Evolutionary conservation across 805 yeast genomes (phyloP), one percentile per base, ranked within the genome.

Genomic region (Lachancea cidri): DNA sequence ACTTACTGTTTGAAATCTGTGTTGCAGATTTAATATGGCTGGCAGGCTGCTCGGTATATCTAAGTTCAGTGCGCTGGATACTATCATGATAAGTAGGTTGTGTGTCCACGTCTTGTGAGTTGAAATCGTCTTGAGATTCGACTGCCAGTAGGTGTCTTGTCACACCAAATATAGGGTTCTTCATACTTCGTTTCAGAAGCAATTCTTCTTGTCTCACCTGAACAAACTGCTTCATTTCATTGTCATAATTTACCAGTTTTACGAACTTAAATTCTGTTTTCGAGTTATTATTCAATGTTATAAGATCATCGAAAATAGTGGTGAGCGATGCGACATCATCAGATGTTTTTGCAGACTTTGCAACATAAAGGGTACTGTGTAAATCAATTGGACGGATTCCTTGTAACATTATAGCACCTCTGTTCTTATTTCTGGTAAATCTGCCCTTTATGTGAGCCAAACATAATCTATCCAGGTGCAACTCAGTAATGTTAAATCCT

Each of bases 221-320:
- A 18, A 50, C 39, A 19, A 44, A 46, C 15, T 43, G 37, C 4
- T 20, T 33, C 16, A 55, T 41, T 8, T 43, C 42, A 11, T 22
- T 39, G 24, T 43, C 42, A 20, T 44, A 50, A 31, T 46, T 41
- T 6, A 16, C 39, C 33, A 55, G 32, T 24, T 48, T 49, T 1
- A 46, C 51, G 40, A 55, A 54, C 31, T 51, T 46, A 35, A 55
- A 55, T n/a, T 33, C 36, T 18, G 42, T 40, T 7, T 37, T 41
- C 4, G 44, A 19, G 14, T 41, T 41, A 9, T 36, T 29, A 31
- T 54, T 49, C 44, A 51, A 39, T 17, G 14, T 33, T 4, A 53
- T 44, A 22, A 55, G 43, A 39, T 49, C 49, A 17, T 54, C 46
- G 29, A 55, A 47, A 9, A 48, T 54, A 7, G 39, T 17, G 13